Evolutionary conservation across 192 early-diverging fungal species (phyloP), one percentile per base, ranked within the genome.

Genomic region (Gaertneriomyces semiglobifer): DNA sequence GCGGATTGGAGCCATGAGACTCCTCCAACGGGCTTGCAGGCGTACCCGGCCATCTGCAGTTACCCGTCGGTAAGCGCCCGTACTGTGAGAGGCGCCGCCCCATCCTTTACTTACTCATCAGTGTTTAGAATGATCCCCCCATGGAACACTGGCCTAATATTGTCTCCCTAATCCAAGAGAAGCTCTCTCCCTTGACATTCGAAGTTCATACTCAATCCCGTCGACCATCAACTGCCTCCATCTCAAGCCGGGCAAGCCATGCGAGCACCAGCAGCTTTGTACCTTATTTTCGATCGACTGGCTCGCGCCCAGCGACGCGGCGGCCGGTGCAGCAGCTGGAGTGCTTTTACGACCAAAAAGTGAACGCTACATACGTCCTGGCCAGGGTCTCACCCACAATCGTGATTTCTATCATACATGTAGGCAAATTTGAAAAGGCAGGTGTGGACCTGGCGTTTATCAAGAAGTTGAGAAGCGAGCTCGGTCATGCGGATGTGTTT

Each of bases 111-210:
- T 42, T 66, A 53, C 19, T 60, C 19, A 62, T 14, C 11, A 40
- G 6, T 25, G 44, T 4, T 6, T 56, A 16, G 16, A 16, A 71
- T 63, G 70, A 66, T 5, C 58, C 70, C 6, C 65, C 64, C 3
- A 12, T 51, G 5, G 65, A 66, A 18, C 70, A 72, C 38, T 72
- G 70, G 70, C 70, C 70, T 11, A 72, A 72, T 44, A 60, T 72
- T 33, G 52, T 72, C 14, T 72, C 63, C 6, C 44, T 72, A 40
- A 56, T 72, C 45, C 70, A 72, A 57, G 54, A 47, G 9, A 42
- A 42, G 16, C 65, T 66, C 39, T 18, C 51, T 40, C 68, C 16
- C 20, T 1, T 45, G 18, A 16, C 11, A 38, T 12, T 1, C 48
- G 12, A 8, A 39, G 16, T 18, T 7, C 8, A 6, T 25, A 25